Evolutionary conservation across 176 grass and related monocot genomes (phyloP), one percentile per base, ranked within the genome.

Genomic region (Phoenix dactylifera): DNA sequence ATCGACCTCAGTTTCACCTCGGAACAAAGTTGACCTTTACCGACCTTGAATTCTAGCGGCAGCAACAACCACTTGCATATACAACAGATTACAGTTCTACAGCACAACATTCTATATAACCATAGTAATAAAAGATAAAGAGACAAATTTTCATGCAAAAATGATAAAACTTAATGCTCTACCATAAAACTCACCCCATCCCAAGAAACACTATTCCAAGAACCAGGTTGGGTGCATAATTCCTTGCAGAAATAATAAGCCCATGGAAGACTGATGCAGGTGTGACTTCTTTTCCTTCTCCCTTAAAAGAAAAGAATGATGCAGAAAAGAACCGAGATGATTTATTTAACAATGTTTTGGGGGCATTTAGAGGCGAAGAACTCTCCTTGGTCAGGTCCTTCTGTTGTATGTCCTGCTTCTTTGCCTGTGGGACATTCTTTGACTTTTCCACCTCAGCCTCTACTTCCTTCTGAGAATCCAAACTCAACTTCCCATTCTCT

Each of bases 271-370:
- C 72, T 25, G 81, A 82, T 30, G 80, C 74, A 58, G 79, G 75
- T 3, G 87, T 92, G 74, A 92, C 80, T n/a, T 90, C 79, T 60
- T 74, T 65, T 39, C 81, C 93, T 62, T 92, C 93, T 17, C 12
- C 84, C 75, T 86, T 76, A 63, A 83, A 98, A 60, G 93, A 98
- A 73, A 98, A 98, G 76, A 92, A 98, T 30, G 93, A 98, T 57
- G 93, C 93, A 23, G 93, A 76, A 58, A 98, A 88, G 72, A 98
- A 98, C 14, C 87, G 78, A 50, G 93, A 92, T 26, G 93, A 98
- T 75, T 81, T 88, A 53, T 98, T 92, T 55, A 86, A n/a, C 2
- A 68, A 79, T 78, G 87, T 44, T 72, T 92, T 98, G n/a, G 72
- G 76, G 51, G 87, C 23, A 79, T 61, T 83, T 19, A 60, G 19